Percentiles rank a stretch among this genome's conserved stretches.
phyloP scores from a whole-genome alignment of 2,329 filamentous ascomycete species.

The Colletotrichum acutatum region DNA sequence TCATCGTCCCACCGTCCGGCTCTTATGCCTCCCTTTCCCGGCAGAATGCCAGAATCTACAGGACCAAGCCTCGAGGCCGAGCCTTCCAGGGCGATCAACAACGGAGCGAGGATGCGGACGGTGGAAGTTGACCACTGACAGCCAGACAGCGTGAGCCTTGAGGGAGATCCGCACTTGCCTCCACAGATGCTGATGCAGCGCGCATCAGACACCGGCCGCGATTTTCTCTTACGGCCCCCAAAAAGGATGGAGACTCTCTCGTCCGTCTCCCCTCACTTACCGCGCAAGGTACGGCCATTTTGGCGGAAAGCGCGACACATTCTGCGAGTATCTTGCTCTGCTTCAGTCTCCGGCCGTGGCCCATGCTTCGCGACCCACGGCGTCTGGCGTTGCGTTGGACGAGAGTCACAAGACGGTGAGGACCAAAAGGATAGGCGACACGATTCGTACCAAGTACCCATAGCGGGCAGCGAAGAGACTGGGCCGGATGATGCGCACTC shows the following conservation, averaged over 20 bases:
- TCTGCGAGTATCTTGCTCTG: neutral
- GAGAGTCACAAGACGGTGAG: slow-evolving; percentile 10
- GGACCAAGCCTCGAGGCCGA: neutral
- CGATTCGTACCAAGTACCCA: neutral
- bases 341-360: neutral
- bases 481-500: too few species aligned
- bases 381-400: neutral
- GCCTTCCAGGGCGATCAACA: neutral
- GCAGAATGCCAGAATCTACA: neutral
- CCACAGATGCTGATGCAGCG: slow-evolving; percentile 20
- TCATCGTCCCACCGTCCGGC: slow-evolving; percentile 18
- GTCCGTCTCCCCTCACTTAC: neutral
- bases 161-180: slow-evolving; percentile 4
- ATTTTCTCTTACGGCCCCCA: slow-evolving; percentile 20
- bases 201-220: neutral
- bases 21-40: neutral
- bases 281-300: neutral
- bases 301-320: neutral
- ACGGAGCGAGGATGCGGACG: neutral
- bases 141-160: neutral
- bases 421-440: slow-evolving; percentile 13
- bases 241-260: slow-evolving; percentile 11
- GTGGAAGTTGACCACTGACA: neutral
- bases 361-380: neutral
- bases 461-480: neutral